Percentiles rank a stretch among this genome's conserved stretches.
Conservation (phyloP, 2,329 filamentous ascomycete species). For the Cladosporium sphaerospermum region DNA sequence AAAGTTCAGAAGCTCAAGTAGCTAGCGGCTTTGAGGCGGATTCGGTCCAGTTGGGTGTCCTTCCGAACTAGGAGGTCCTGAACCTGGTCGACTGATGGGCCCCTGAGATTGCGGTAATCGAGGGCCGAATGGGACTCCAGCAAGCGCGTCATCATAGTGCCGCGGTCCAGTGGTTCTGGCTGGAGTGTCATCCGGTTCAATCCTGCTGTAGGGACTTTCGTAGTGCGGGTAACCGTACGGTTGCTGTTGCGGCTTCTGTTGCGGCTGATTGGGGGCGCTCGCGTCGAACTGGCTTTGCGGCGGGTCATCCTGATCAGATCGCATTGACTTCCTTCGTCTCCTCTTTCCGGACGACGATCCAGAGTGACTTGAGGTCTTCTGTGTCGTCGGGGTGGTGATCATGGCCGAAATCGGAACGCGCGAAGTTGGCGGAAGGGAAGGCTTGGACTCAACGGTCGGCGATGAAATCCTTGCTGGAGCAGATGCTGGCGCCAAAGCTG, state of each 20-base stretch:
- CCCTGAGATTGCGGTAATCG: neutral
- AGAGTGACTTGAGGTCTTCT: conserved; percentile 24
- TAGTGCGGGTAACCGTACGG: conserved; percentile 14
- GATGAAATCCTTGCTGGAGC: conserved; percentile 5
- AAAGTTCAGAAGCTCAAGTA: neutral
- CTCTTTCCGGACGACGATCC: conserved; percentile 29
- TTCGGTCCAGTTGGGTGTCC: neutral
- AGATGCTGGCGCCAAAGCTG: conserved; percentile 10
- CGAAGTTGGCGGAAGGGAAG: conserved; percentile 18
- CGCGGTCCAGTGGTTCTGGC: conserved; percentile 23
- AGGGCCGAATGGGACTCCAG: neutral
- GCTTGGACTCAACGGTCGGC: conserved; percentile 14
- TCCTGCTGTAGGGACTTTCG: conserved; percentile 23
- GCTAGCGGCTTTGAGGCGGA: neutral
- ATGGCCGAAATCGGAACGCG: conserved; percentile 30
- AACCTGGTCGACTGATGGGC: neutral
- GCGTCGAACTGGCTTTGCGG: conserved; percentile 8
- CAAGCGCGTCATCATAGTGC: conserved; percentile 20
- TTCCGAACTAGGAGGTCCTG: neutral
- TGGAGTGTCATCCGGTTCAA: conserved; percentile 20
- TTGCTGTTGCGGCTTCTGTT: neutral
- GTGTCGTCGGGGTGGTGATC: conserved; percentile 26
- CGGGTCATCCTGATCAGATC: conserved; percentile 4
- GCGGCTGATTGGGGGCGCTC: neutral
- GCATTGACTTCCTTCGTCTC: conserved; percentile 19